These are phyloP conservation scores for Populus ilicifolia DNA, from an alignment of 345 rosid species.

Conservation along the genomic window DNA sequence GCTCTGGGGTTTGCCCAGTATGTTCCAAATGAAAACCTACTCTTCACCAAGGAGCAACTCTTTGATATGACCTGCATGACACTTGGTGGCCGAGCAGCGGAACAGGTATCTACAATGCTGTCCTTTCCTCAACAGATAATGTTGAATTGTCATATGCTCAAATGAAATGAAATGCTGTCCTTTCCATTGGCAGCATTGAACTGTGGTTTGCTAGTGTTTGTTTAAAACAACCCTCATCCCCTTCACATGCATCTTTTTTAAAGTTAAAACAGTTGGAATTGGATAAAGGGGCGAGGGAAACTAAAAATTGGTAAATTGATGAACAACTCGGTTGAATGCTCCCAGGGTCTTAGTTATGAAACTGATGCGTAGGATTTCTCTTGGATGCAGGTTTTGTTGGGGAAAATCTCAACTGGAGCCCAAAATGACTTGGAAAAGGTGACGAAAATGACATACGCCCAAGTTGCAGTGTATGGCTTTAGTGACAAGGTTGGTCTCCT, in stretches of 20 bases:
- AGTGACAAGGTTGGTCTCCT: conserved; percentile 98
- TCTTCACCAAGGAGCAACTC: conserved; percentile 88
- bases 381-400: conserved; percentile 57
- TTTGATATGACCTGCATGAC: conserved; percentile 95
- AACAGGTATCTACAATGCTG: conserved; percentile 44
- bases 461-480: conserved; percentile 92
- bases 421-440: conserved; percentile 94
- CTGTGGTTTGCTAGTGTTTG: not conserved
- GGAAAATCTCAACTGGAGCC: conserved; percentile 93
- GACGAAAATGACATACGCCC: conserved; percentile 92
- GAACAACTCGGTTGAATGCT: not conserved
- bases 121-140: no score
- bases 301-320: not conserved
- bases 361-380: not conserved
- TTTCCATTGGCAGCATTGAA: not conserved
- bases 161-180: not conserved
- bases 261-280: not conserved
- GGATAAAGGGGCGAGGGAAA: not conserved
- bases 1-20: conserved; percentile 93
- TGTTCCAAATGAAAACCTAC: conserved; percentile 89
- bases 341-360: not conserved
- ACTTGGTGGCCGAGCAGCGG: conserved; percentile 93
- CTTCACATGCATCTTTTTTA: not conserved
- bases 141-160: not conserved
- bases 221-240: not conserved